Evolutionary conservation across 2,329 filamentous ascomycete species (phyloP), one percentile per base, ranked within the genome.

Genomic region (Ceratocystis alfenasii): DNA sequence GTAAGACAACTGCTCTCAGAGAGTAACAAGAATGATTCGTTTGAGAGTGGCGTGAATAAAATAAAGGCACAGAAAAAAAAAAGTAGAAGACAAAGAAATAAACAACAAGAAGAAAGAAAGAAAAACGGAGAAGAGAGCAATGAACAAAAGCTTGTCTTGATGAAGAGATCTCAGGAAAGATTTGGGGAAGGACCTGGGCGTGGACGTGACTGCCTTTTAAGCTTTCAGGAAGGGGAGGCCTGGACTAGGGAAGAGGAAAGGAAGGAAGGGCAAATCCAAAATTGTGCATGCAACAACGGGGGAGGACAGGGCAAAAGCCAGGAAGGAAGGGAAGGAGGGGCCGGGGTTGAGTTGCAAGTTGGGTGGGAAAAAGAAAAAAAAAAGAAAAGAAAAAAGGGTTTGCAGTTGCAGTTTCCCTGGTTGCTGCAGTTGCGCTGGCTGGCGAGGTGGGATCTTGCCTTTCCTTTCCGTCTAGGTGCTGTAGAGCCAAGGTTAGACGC

Each of bases 51-150:
- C 48, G 33, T 30, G 28, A 46, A 66, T 62, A 41, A 48, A 64
- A 59, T 28, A 53, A 63, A 44, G 33, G 25, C 50, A 30, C 15
- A 67, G 30, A 64, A 53, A 64, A 48, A 57, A 45, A 46, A 33
- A 46, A 46, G 33, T 22, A 65, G 30, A 41, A 55, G 17, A 55
- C 57, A 46, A n/a, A 63, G 45, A 55, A 62, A 50, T 36, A n/a
- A 10, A 46, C 53, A 55, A 53, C 8, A 28, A 53, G 44, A 64
- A 66, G 61, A 62, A 60, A 64, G 33, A 59, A 60, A 48, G 61
- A 22, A 46, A 15, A 60, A 36, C 15, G 10, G 28, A 46, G n/a
- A 59, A 17, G 59, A 46, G 33, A 41, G 48, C 30, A 22, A 53
- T 41, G 48, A 41, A 30, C 22, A 59, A 30, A 44, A 45, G 63